A percentile compares a stretch with the other conserved stretches of the same genome.
Evolutionary conservation across 2,329 filamentous ascomycete species (phyloP).

Genomic region (Fusarium sp.): DNA sequence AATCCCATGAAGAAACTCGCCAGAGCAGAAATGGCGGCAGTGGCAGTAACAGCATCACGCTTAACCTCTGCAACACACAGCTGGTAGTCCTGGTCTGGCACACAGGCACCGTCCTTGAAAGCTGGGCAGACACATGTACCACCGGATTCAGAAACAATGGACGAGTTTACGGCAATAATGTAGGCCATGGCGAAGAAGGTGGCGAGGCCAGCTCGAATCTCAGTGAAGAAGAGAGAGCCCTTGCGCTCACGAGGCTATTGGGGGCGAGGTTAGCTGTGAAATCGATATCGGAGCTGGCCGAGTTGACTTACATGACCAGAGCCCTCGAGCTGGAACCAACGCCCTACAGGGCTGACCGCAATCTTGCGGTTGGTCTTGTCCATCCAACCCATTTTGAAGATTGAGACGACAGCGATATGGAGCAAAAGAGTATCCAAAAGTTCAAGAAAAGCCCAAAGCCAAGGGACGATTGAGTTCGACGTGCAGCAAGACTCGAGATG

Average conservation of each 20-base stretch:
- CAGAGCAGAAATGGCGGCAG: conserved; percentile 83
- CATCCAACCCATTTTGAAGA: conserved; percentile 59
- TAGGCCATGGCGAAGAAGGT: conserved; percentile 77
- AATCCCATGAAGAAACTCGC: conserved; percentile 87
- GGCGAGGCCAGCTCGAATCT: conserved; percentile 83
- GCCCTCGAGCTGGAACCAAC: conserved; percentile 83
- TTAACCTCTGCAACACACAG: conserved; percentile 74
- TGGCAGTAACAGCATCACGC: conserved; percentile 85
- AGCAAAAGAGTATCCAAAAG: conserved; percentile 12
- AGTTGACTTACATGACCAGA: conserved; percentile 77
- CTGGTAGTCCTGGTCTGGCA: conserved; percentile 66
- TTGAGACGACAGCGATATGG: background rate
- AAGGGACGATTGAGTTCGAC: background rate
- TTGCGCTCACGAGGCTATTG: conserved; percentile 74
- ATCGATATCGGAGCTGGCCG: background rate
- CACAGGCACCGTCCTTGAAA: conserved; percentile 61
- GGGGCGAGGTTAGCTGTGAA: background rate
- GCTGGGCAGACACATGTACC: conserved; percentile 80
- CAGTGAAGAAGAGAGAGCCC: conserved; percentile 82
- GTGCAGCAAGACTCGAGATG: conserved; percentile 7
- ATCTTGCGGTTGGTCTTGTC: conserved; percentile 66
- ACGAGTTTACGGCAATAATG: conserved; percentile 65
- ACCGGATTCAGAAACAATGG: conserved; percentile 70
- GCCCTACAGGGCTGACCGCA: conserved; percentile 73
- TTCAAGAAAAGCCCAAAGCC: conserved; percentile 7